phyloP scores from a whole-genome alignment of 2,329 filamentous ascomycete genomes.

The Acephala macrosclerotiorum region DNA sequence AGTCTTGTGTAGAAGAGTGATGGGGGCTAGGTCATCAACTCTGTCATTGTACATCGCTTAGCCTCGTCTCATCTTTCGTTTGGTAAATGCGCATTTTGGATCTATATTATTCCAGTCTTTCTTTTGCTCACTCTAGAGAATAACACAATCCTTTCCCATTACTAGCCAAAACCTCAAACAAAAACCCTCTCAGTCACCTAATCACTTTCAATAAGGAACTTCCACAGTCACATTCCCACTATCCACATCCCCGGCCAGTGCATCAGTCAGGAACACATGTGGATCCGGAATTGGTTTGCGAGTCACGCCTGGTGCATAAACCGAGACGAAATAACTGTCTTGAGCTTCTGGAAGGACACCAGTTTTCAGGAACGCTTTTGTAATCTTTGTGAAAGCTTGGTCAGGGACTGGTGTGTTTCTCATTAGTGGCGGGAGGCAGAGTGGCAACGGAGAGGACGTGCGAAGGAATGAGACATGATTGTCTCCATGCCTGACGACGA shows the following conservation, averaged over 20 bases:
- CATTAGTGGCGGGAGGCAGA: background rate
- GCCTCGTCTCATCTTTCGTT: no score
- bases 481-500: constrained; percentile 29
- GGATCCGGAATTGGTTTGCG: constrained; percentile 11
- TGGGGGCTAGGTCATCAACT: no score
- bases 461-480: constrained; percentile 24
- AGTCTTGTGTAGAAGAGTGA: no score
- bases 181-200: no score
- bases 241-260: constrained; percentile 22
- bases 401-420: constrained; percentile 6
- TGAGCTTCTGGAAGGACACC: constrained; percentile 16
- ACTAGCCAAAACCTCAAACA: no score
- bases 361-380: constrained; percentile 24
- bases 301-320: constrained; percentile 24
- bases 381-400: constrained; percentile 23
- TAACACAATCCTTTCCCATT: no score
- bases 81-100: no score
- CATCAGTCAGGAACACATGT: constrained; percentile 21
- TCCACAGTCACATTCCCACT: constrained; percentile 18
- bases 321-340: constrained; percentile 15
- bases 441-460: background rate
- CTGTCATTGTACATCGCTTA: no score
- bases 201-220: background rate
- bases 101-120: no score
- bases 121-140: no score